These are phyloP conservation scores for Penicillium paneum DNA, from an alignment of 2,329 filamentous ascomycete species.

Conservation along the genomic window DNA sequence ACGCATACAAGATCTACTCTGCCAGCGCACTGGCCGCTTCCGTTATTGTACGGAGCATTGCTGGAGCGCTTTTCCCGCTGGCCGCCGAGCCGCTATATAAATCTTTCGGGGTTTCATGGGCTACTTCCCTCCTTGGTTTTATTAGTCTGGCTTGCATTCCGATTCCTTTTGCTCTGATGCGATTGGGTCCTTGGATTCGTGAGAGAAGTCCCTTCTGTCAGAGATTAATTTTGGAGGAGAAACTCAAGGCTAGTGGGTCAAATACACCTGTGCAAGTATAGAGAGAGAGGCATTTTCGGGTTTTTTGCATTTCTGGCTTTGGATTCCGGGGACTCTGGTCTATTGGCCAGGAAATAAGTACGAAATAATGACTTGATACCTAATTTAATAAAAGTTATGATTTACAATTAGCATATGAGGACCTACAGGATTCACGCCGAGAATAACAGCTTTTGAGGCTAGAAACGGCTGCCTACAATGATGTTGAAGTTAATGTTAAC, in stretches of 20 bases:
- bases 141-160: constrained; percentile 37
- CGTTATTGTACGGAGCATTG: constrained; percentile 49
- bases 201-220: constrained; percentile 33
- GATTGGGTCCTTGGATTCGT: constrained; percentile 27
- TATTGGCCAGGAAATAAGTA: neutral
- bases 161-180: constrained; percentile 42
- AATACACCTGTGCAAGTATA: constrained; percentile 16
- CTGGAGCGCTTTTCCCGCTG: constrained; percentile 58
- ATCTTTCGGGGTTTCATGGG: constrained; percentile 41
- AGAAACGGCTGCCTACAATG: no score
- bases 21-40: constrained; percentile 56
- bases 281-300: neutral
- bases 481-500: no score
- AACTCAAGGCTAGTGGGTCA: constrained; percentile 12
- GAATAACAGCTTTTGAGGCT: no score
- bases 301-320: neutral
- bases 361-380: neutral
- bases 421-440: no score
- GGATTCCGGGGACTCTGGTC: neutral
- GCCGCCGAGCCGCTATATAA: constrained; percentile 40
- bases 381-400: neutral
- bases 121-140: constrained; percentile 42
- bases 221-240: constrained; percentile 25
- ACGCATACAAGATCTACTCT: constrained; percentile 65
- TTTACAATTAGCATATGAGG: neutral